A percentile compares a stretch with the other conserved stretches of the same genome.
phyloP scores from a whole-genome alignment of 768 basidiomycete genomes.

The Podaxis sp. region DNA sequence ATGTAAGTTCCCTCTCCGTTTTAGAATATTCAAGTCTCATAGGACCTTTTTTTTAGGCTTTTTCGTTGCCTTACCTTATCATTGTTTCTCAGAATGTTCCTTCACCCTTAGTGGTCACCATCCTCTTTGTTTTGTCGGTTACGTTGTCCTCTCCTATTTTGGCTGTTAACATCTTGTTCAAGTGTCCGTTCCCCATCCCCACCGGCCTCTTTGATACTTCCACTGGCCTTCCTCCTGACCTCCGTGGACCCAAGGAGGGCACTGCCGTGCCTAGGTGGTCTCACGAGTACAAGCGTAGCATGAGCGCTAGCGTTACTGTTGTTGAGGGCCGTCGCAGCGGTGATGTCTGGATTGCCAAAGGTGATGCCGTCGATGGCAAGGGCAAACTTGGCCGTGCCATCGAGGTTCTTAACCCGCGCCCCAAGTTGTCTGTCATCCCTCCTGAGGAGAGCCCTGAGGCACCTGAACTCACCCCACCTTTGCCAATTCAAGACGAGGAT shows the following conservation, averaged over 20 bases:
- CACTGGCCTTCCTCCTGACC: constrained; percentile 37
- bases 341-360: constrained; percentile 72
- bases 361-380: constrained; percentile 71
- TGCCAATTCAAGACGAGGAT: constrained; percentile 56
- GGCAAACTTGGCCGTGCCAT: constrained; percentile 58
- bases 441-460: constrained; percentile 45
- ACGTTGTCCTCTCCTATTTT: constrained; percentile 68
- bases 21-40: not conserved
- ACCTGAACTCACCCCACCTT: constrained; percentile 51
- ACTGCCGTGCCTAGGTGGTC: constrained; percentile 47
- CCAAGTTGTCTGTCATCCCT: constrained; percentile 69
- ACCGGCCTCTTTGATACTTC: constrained; percentile 59
- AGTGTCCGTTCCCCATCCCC: constrained; percentile 65
- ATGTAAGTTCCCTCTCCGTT: constrained; percentile 41
- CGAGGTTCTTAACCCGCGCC: constrained; percentile 59
- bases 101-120: constrained; percentile 37
- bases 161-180: constrained; percentile 57
- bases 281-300: constrained; percentile 63
- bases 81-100: constrained; percentile 35
- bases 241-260: constrained; percentile 29
- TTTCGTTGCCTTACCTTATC: constrained; percentile 64
- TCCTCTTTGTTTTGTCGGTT: constrained; percentile 61
- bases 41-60: constrained; percentile 35
- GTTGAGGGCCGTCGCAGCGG: constrained; percentile 71
- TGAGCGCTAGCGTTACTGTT: constrained; percentile 60